Evolutionary conservation across 441 rosid species (phyloP).

Genomic region (Cnidoscolus chayamansa): DNA sequence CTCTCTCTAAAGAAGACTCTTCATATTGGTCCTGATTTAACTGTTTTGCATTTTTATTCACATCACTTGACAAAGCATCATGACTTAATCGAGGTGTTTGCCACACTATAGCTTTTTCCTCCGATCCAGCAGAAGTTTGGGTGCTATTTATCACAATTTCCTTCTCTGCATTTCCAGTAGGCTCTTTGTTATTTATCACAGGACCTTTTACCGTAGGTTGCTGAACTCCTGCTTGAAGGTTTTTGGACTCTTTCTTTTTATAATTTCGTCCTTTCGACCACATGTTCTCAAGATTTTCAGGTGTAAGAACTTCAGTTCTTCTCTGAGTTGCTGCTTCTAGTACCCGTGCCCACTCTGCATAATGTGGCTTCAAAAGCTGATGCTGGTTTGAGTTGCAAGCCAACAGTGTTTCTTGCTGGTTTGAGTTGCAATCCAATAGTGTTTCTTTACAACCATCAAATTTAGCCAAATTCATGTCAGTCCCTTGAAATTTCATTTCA

Average conservation of each 20-base stretch:
- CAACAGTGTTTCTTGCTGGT: conserved; percentile 36
- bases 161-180: conserved; percentile 25
- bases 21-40: conserved; percentile 30
- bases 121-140: conserved; percentile 33
- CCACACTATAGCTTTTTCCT: conserved; percentile 33
- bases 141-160: conserved; percentile 29
- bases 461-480: conserved; percentile 34
- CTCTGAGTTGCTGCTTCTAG: conserved; percentile 87
- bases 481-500: conserved; percentile 30
- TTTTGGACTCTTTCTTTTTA: conserved; percentile 70
- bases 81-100: conserved; percentile 35
- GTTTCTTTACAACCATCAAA: conserved; percentile 30
- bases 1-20: conserved; percentile 31
- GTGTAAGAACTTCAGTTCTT: conserved; percentile 89
- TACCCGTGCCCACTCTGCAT: conserved; percentile 76
- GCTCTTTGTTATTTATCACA: conserved; percentile 18
- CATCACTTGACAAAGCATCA: conserved; percentile 37
- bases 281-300: conserved; percentile 98
- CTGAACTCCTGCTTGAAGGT: conserved; percentile 30
- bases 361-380: conserved; percentile 40
- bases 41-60: conserved; percentile 22
- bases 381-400: conserved; percentile 32
- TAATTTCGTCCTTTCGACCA: conserved; percentile 98
- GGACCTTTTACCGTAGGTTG: conserved; percentile 33
- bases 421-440: conserved; percentile 25